Evolutionary conservation across 2,329 filamentous ascomycete genomes (phyloP).

Genomic region (Passalora sequoiae): DNA sequence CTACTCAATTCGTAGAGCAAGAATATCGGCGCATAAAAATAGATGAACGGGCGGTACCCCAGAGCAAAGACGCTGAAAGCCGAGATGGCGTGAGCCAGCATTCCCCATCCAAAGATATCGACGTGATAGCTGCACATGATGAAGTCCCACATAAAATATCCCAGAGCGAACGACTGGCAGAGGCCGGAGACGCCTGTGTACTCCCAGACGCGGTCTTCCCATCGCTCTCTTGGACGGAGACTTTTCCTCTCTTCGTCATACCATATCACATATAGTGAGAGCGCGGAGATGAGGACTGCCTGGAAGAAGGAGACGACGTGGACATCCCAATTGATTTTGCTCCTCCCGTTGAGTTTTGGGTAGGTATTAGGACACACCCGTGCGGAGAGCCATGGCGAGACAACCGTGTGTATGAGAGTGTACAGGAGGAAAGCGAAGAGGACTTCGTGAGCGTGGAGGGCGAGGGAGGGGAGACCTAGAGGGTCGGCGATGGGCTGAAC

Average conservation of each 20-base stretch:
- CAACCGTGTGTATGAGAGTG: constrained; percentile 58
- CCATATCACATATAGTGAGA: constrained; percentile 70
- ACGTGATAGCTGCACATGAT: constrained; percentile 63
- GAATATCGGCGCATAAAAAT: constrained; percentile 75
- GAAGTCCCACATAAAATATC: constrained; percentile 83
- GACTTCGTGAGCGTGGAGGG: constrained; percentile 73
- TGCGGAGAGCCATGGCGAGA: constrained; percentile 64
- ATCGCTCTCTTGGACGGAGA: constrained; percentile 49
- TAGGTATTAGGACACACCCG: constrained; percentile 61
- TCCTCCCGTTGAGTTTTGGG: constrained; percentile 54
- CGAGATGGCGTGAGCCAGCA: constrained; percentile 70
- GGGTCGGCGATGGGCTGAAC: constrained; percentile 61
- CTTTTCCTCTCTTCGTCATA: constrained; percentile 61
- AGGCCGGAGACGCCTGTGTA: constrained; percentile 68
- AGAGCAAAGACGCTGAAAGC: constrained; percentile 70
- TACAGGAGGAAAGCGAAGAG: constrained; percentile 63
- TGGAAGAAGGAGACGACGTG: constrained; percentile 81
- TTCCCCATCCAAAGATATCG: constrained; percentile 67
- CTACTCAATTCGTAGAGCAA: constrained; percentile 84
- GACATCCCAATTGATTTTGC: constrained; percentile 75
- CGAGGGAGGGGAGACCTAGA: constrained; percentile 60
- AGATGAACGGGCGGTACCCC: constrained; percentile 76
- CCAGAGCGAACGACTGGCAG: constrained; percentile 69
- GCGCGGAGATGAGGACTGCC: constrained; percentile 62
- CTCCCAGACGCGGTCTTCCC: constrained; percentile 63